A percentile compares a stretch with the other conserved stretches of the same genome.
Conservation (phyloP, 306 rosid genomes). For the Malus fusca region DNA sequence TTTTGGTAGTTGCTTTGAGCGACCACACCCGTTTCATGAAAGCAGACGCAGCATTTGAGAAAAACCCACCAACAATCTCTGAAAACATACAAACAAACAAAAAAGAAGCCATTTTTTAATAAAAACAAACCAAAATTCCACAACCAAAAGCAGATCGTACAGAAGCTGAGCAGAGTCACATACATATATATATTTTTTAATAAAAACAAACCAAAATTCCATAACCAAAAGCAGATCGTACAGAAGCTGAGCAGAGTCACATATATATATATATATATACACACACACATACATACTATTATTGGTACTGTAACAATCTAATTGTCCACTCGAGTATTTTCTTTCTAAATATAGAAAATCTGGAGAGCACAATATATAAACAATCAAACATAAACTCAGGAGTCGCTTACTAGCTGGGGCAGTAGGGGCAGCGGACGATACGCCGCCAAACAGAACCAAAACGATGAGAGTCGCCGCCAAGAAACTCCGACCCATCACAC, state of each 20-base stretch:
- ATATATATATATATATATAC: not conserved
- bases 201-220: slow-evolving; percentile 4
- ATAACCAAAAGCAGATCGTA: slow-evolving; percentile 16
- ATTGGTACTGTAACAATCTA: too few relatives aligned
- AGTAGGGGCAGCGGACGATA: slow-evolving; percentile 45
- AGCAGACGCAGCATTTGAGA: slow-evolving; percentile 62
- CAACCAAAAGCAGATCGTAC: slow-evolving; percentile 15
- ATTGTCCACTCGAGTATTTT: too few relatives aligned
- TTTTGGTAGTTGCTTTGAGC: slow-evolving; percentile 61
- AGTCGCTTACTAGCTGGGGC: slow-evolving; percentile 67
- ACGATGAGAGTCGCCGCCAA: slow-evolving; percentile 33
- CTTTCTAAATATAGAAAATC: too few relatives aligned
- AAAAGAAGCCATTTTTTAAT: not conserved
- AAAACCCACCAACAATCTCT: slow-evolving; percentile 60
- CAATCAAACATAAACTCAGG: not conserved
- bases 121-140: slow-evolving; percentile 6
- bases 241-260: not conserved
- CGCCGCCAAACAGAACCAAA: slow-evolving; percentile 32
- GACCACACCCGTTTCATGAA: slow-evolving; percentile 76
- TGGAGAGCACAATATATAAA: too few relatives aligned
- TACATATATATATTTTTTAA: not conserved
- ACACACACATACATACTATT: too few relatives aligned
- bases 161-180: not conserved
- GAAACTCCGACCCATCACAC: slow-evolving; percentile 42
- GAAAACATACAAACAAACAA: slow-evolving; percentile 13